These are phyloP conservation scores for Leucocoprinus sp. DNA, from an alignment of 768 basidiomycete genomes.

Conservation along the genomic window DNA sequence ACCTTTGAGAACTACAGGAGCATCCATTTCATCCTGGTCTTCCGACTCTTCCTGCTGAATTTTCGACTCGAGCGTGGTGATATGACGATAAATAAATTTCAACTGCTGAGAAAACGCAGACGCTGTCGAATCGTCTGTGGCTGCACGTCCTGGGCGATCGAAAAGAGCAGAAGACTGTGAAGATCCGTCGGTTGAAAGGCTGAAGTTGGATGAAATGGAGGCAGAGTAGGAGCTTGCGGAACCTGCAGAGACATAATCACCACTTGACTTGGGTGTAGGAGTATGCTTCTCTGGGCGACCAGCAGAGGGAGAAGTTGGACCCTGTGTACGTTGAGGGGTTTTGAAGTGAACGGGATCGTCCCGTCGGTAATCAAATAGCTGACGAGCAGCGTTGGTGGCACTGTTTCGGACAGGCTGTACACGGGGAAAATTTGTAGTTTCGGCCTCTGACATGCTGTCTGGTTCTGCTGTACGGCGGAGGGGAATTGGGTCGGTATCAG, in stretches of 20 bases:
- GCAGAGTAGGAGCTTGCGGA: slow-evolving; percentile 70
- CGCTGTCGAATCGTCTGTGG: slow-evolving; percentile 47
- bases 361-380: slow-evolving; percentile 82
- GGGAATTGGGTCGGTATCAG: slow-evolving; percentile 59
- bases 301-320: slow-evolving; percentile 12
- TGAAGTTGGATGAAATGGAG: slow-evolving; percentile 58
- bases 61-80: slow-evolving; percentile 72
- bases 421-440: slow-evolving; percentile 40
- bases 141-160: slow-evolving; percentile 31
- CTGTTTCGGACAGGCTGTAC: slow-evolving; percentile 23
- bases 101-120: slow-evolving; percentile 69
- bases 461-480: slow-evolving; percentile 56
- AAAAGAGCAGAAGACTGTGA: slow-evolving; percentile 67
- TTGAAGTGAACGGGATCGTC: slow-evolving; percentile 86
- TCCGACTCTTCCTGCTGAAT: slow-evolving; percentile 55
- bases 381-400: slow-evolving; percentile 30
- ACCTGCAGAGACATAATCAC: slow-evolving; percentile 66
- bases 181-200: slow-evolving; percentile 69
- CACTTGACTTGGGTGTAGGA: slow-evolving; percentile 53
- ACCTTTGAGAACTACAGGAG: slow-evolving; percentile 35
- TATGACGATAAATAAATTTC: slow-evolving; percentile 77
- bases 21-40: slow-evolving; percentile 42
- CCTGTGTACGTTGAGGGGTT: slow-evolving; percentile 45
- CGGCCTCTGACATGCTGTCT: slow-evolving; percentile 54
- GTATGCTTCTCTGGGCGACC: slow-evolving; percentile 26